A percentile compares a stretch with the other conserved stretches of the same genome.
Evolutionary conservation across 2,329 filamentous ascomycete genomes (phyloP).

Genomic region (Talaromyces piceae): DNA sequence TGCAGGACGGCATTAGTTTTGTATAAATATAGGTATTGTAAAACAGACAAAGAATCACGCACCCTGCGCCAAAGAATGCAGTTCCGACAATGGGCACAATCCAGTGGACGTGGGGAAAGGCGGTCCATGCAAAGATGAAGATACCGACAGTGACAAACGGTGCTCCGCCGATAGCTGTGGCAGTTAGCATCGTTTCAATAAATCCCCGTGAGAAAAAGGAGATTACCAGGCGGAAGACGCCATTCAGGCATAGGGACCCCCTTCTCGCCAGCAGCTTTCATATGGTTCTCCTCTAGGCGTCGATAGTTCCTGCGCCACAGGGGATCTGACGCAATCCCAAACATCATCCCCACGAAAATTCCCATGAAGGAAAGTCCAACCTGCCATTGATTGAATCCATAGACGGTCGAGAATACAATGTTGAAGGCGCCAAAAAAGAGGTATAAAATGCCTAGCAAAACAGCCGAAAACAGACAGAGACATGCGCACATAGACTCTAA

Average conservation of each 20-base stretch:
- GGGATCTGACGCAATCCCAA: constrained; percentile 39
- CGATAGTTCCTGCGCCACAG: constrained; percentile 40
- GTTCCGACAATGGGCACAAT: constrained; percentile 68
- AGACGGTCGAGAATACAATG: constrained; percentile 65
- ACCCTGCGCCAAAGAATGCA: constrained; percentile 63
- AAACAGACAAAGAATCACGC: constrained; percentile 30
- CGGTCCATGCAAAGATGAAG: constrained; percentile 86
- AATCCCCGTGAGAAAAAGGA: constrained; percentile 17
- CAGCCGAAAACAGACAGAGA: constrained; percentile 73
- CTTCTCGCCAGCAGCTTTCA: constrained; percentile 23
- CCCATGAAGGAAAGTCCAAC: constrained; percentile 68
- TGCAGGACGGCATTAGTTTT: constrained; percentile 29
- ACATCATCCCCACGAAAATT: constrained; percentile 41
- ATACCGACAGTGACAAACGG: constrained; percentile 71
- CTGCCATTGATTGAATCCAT: constrained; percentile 73
- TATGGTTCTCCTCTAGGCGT: constrained; percentile 33
- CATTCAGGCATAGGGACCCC: constrained; percentile 73
- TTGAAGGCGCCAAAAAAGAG: constrained; percentile 87
- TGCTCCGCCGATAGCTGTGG: constrained; percentile 58
- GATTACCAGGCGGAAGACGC: constrained; percentile 62
- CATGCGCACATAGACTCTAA: constrained; percentile 80
- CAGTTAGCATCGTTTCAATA: neutral
- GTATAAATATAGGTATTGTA: neutral
- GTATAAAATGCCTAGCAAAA: constrained; percentile 81
- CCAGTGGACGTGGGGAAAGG: constrained; percentile 65